Evolutionary conservation across 768 basidiomycete species (phyloP).

Genomic region (Crassisporium funariophilum): DNA sequence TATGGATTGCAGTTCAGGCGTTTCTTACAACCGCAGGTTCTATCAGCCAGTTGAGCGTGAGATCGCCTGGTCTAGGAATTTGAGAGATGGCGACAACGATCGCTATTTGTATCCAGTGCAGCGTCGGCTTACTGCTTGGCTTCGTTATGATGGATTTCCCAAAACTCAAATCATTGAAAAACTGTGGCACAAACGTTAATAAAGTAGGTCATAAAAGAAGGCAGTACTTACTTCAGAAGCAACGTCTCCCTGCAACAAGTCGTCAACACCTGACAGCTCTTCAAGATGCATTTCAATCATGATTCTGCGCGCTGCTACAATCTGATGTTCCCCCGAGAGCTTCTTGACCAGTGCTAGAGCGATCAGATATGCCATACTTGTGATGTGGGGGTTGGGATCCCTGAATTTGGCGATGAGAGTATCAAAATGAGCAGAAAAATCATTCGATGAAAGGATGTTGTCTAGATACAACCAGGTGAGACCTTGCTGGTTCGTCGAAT

Average conservation of each 20-base stretch:
- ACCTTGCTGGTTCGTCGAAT: background rate
- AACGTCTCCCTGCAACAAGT: slow-evolving; percentile 34
- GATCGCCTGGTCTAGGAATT: slow-evolving; percentile 47
- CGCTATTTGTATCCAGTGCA: slow-evolving; percentile 58
- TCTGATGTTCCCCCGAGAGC: slow-evolving; percentile 58
- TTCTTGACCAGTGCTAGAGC: slow-evolving; percentile 60
- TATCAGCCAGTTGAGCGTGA: slow-evolving; percentile 55
- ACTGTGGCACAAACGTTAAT: slow-evolving; percentile 33
- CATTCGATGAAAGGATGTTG: slow-evolving; percentile 60
- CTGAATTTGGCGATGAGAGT: slow-evolving; percentile 54
- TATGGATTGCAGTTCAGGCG: too few species aligned
- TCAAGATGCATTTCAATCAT: slow-evolving; percentile 49
- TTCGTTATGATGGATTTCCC: slow-evolving; percentile 56
- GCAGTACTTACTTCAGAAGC: slow-evolving; percentile 31
- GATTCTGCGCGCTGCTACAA: slow-evolving; percentile 52
- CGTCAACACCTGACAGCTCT: slow-evolving; percentile 48
- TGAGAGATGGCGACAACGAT: slow-evolving; percentile 51
- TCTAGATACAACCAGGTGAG: slow-evolving; percentile 43
- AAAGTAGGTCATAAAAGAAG: background rate
- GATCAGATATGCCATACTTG: slow-evolving; percentile 62
- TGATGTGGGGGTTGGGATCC: slow-evolving; percentile 50
- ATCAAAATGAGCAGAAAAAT: slow-evolving; percentile 43
- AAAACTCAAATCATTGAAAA: slow-evolving; percentile 44
- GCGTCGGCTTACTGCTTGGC: slow-evolving; percentile 58
- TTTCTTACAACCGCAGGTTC: slow-evolving; percentile 34